Evolutionary conservation across 306 rosid genomes (phyloP).

Genomic region (Medicago truncatula): MtrunA17r5.0-ANR NC_053046.1:14855001-14855500

Average conservation of each 20-base stretch:
- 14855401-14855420: constrained; percentile 50
- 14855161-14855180: constrained; percentile 69
- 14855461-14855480: constrained; percentile 83
- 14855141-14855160: constrained; percentile 50
- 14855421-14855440: constrained; percentile 57
- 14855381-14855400: constrained; percentile 40
- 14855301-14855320: constrained; percentile 61
- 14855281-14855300: constrained; percentile 34
- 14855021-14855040: constrained; percentile 54
- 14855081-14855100: constrained; percentile 43
- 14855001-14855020: constrained; percentile 54
- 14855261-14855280: constrained; percentile 49
- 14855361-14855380: constrained; percentile 60
- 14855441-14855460: constrained; percentile 45
- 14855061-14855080: constrained; percentile 60
- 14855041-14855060: constrained; percentile 60
- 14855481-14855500: constrained; percentile 69
- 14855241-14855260: constrained; percentile 73
- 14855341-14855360: constrained; percentile 55
- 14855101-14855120: constrained; percentile 62
- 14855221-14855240: constrained; percentile 68
- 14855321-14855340: constrained; percentile 54
- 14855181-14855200: constrained; percentile 60
- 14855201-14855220: constrained; percentile 65
- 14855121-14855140: constrained; percentile 61